Percentiles rank a stretch among this genome's conserved stretches.
phyloP scores from a whole-genome alignment of 2,329 filamentous ascomycete species.

The Paecilomyces sp. region DNA sequence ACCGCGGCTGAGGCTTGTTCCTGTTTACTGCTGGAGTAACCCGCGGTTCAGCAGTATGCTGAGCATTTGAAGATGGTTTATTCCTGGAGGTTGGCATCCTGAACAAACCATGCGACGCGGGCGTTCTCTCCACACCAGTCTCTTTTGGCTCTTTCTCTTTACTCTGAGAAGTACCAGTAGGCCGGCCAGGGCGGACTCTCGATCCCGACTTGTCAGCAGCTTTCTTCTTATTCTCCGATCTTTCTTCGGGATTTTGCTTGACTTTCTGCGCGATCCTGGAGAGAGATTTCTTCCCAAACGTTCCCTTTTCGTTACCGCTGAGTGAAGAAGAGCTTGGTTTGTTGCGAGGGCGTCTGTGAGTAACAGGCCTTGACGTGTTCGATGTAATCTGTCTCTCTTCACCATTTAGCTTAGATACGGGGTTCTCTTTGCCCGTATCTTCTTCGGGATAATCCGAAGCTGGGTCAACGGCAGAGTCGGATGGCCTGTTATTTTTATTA shows the following conservation, averaged over 20 bases:
- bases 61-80: constrained; percentile 6
- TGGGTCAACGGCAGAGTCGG: neutral
- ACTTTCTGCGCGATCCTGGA: constrained; percentile 28
- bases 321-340: constrained; percentile 8
- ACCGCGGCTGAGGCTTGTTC: constrained; percentile 19
- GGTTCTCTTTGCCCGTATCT: neutral
- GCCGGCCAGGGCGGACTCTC: neutral
- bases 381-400: neutral
- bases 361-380: constrained; percentile 1
- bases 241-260: constrained; percentile 18
- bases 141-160: constrained; percentile 13
- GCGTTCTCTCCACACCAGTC: constrained; percentile 11
- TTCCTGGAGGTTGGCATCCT: constrained; percentile 5
- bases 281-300: constrained; percentile 19
- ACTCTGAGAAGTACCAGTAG: constrained; percentile 2
- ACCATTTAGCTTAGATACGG: neutral
- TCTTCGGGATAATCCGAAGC: neutral
- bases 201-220: constrained; percentile 9
- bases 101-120: constrained; percentile 5
- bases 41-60: constrained; percentile 1
- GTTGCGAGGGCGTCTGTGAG: constrained; percentile 4
- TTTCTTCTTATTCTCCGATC: constrained; percentile 16
- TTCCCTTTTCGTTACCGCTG: constrained; percentile 12
- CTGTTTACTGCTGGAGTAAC: constrained; percentile 19
- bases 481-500: neutral